Percentiles rank a stretch among this genome's conserved stretches.
phyloP scores from a whole-genome alignment of 345 rosid species.

The Bruguiera sexangula region DNA sequence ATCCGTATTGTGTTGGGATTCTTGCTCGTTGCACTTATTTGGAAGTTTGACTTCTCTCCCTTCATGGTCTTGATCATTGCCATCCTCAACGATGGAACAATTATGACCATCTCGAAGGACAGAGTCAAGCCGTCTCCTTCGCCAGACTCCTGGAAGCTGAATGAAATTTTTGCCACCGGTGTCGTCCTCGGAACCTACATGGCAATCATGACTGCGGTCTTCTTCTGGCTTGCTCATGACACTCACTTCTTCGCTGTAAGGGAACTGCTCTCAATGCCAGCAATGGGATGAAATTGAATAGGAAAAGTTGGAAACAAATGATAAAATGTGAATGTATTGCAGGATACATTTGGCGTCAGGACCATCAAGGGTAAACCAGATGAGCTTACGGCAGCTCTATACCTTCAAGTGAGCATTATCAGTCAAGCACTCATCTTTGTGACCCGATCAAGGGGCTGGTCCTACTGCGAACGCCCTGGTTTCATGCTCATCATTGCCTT shows the following conservation, averaged over 20 bases:
- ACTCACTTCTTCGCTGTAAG: constrained; percentile 64
- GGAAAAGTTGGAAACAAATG: neutral
- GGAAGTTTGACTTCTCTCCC: constrained; percentile 81
- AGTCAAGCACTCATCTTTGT: constrained; percentile 90
- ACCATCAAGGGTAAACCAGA: constrained; percentile 34
- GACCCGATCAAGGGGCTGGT: constrained; percentile 80
- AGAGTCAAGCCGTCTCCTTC: constrained; percentile 77
- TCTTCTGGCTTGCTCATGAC: constrained; percentile 66
- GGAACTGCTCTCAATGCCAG: neutral
- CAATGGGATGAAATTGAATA: neutral
- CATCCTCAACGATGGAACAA: constrained; percentile 77
- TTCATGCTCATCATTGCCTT: constrained; percentile 51
- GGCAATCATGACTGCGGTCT: constrained; percentile 55
- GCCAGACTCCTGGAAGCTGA: constrained; percentile 83
- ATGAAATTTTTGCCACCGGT: constrained; percentile 72
- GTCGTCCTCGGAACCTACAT: constrained; percentile 68
- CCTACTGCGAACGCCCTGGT: constrained; percentile 68
- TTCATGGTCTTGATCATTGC: constrained; percentile 85
- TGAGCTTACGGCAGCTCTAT: constrained; percentile 67
- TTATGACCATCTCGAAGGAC: constrained; percentile 82
- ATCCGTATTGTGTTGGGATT: constrained; percentile 81
- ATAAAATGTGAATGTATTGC: constrained; percentile 6
- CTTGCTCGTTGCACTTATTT: constrained; percentile 66
- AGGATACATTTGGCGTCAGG: constrained; percentile 53
- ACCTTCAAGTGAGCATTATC: constrained; percentile 85